Conservation (phyloP, 306 rosid species). For the Dalbergia oliveri region DNA sequence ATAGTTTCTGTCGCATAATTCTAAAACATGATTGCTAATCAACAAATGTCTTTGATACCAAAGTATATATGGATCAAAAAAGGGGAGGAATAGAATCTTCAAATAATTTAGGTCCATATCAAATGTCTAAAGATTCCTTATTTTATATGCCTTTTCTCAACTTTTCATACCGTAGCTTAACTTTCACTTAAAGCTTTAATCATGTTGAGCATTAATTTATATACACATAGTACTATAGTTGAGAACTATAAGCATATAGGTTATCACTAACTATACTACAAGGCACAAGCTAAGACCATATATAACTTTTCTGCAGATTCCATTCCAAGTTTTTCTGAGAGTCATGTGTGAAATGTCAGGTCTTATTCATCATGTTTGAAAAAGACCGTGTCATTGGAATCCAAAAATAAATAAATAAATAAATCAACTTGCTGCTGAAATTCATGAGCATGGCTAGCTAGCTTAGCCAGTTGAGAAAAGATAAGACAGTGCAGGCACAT, state of each 20-base stretch:
- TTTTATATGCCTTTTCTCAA: slow-evolving; percentile 8
- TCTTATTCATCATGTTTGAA: slow-evolving; percentile 52
- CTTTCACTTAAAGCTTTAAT: slow-evolving; percentile 29
- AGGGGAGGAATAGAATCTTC: slow-evolving; percentile 49
- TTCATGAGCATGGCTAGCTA: slow-evolving; percentile 51
- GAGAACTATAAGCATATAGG: slow-evolving; percentile 13
- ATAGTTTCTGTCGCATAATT: slow-evolving; percentile 34
- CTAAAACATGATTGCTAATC: slow-evolving; percentile 43
- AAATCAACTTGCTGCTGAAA: slow-evolving; percentile 47
- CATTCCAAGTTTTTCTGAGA: slow-evolving; percentile 42
- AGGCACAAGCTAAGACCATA: neutral
- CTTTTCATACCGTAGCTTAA: slow-evolving; percentile 30
- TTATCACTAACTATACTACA: neutral
- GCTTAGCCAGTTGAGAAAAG: slow-evolving; percentile 40
- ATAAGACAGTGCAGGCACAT: slow-evolving; percentile 31
- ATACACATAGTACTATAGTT: neutral
- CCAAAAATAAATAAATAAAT: neutral
- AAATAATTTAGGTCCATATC: slow-evolving; percentile 34
- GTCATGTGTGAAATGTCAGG: slow-evolving; percentile 52
- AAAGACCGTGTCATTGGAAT: slow-evolving; percentile 49
- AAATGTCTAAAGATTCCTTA: slow-evolving; percentile 41
- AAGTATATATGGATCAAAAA: slow-evolving; percentile 26
- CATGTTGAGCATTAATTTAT: slow-evolving; percentile 5
- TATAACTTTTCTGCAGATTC: slow-evolving; percentile 45
- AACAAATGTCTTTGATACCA: slow-evolving; percentile 40